Evolutionary conservation across 352 stramenopile genomes (phyloP).

Genomic region (Globisporangium apiculatum): DNA sequence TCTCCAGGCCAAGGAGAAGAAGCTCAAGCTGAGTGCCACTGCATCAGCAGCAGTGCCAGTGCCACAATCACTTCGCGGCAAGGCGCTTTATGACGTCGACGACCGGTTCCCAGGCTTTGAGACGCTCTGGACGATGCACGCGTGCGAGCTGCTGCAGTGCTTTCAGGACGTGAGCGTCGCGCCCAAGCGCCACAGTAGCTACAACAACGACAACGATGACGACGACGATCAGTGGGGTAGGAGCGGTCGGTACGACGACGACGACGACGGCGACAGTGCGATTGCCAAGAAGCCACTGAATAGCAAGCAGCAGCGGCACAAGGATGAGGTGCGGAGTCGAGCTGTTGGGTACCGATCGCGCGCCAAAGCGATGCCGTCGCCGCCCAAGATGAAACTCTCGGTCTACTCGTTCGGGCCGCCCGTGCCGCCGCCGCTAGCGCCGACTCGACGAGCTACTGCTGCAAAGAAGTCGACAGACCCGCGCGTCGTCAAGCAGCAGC

Average conservation of each 20-base stretch:
- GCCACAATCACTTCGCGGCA: constrained; percentile 7
- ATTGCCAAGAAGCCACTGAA: constrained; percentile 26
- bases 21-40: constrained; percentile 13
- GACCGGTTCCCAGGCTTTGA: constrained; percentile 28
- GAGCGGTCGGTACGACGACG: constrained; percentile 11
- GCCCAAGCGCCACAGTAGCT: constrained; percentile 12
- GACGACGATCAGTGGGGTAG: constrained; percentile 16
- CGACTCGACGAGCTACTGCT: constrained; percentile 2
- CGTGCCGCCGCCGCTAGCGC: constrained; percentile 18
- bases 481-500: constrained; percentile 37
- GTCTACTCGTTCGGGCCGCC: constrained; percentile 44
- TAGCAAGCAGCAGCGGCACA: constrained; percentile 52
- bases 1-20: constrained; percentile 51
- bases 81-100: constrained; percentile 36
- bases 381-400: constrained; percentile 38
- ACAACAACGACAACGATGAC: constrained; percentile 3
- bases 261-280: constrained; percentile 18
- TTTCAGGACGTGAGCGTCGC: constrained; percentile 29
- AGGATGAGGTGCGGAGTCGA: constrained; percentile 63
- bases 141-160: constrained; percentile 47
- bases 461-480: constrained; percentile 24
- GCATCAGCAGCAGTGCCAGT: background rate
- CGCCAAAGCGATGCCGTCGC: constrained; percentile 49
- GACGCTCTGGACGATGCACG: constrained; percentile 40
- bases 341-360: constrained; percentile 49